Conservation (phyloP, 805 yeast genomes). For the Clavispora carvajalis region DNA sequence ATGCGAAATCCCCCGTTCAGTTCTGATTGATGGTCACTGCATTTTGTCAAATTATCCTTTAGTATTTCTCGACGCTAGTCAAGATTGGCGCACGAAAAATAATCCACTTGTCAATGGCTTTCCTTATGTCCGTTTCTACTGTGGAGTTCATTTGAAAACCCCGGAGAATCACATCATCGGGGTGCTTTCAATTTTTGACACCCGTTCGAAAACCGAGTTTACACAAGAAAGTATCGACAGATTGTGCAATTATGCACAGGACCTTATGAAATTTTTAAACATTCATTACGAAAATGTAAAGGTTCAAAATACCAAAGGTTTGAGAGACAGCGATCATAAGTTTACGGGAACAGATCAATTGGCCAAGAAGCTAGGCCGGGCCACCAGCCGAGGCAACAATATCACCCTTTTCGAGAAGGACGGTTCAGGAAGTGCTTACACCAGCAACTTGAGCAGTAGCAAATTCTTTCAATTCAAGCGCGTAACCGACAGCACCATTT, state of each 20-base stretch:
- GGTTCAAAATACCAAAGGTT: not conserved
- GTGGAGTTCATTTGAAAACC: conserved; percentile 53
- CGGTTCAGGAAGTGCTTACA: conserved; percentile 61
- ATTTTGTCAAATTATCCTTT: conserved; percentile 54
- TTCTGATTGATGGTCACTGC: conserved; percentile 67
- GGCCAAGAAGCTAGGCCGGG: conserved; percentile 45
- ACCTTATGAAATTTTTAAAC: conserved; percentile 39
- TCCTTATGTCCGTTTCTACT: conserved; percentile 58
- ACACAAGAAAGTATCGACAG: conserved; percentile 27
- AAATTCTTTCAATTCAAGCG: not conserved
- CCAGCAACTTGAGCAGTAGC: conserved; percentile 35
- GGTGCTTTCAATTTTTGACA: conserved; percentile 53
- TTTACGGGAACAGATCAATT: conserved; percentile 28
- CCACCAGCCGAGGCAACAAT: conserved; percentile 41
- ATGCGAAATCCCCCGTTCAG: conserved; percentile 46
- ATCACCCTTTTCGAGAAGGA: conserved; percentile 54
- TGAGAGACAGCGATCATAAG: conserved; percentile 5
- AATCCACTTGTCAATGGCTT: conserved; percentile 62
- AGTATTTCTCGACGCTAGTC: conserved; percentile 51
- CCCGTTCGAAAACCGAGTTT: conserved; percentile 33
- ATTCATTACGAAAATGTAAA: conserved; percentile 22
- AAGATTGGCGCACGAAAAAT: conserved; percentile 63
- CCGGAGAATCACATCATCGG: conserved; percentile 48
- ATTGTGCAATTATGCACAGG: conserved; percentile 35
- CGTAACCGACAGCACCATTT: not conserved